Evolutionary conservation across 116 monocot species (phyloP), one percentile per base, ranked within the genome.

Genomic region (Iris pallida): DNA sequence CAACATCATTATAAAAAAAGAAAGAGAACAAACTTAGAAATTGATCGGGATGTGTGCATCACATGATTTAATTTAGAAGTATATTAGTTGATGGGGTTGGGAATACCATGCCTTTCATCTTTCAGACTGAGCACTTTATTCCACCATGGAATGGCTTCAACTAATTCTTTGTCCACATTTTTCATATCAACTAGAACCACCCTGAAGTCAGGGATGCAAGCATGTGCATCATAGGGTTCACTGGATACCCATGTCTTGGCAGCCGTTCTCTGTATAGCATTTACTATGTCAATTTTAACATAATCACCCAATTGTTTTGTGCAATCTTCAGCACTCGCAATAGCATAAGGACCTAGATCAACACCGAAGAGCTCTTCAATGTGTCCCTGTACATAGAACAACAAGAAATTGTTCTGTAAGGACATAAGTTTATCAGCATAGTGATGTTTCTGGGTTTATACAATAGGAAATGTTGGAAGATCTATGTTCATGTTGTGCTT

Each of bases 251-350:
- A 94, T 16, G 65, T 62, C 47, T 87, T 87, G 41, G 82, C 82
- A 68, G 78, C 80, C 49, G 90, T 81, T 61, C 89, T 79, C 57
- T 85, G 94, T 57, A 94, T 81, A 18, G 90, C 87, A 79, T 85
- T 87, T 8, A 94, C 20, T 68, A 87, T 45, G 59, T 85, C 78
- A 40, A 87, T 74, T 59, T 73, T 78, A 30, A 84, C 66, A 74
- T 73, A 71, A 65, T 83, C 78, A 14, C 82, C 82, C 58, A 91
- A 71, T 43, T 18, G 74, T 57, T 40, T 85, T 19, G 18, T 71
- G 68, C 87, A 87, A 64, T 91, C 78, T 56, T 85, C 80, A 64
- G 78, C 70, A 46, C 64, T 75, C 5, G 79, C 84, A 71, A 91
- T 64, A 18, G 75, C 58, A 80, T 76, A 68, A 54, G 47, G 18